A percentile compares a stretch with the other conserved stretches of the same genome.
These are phyloP conservation scores for Ogataea dorogensis DNA, from an alignment of 805 yeast genomes.

Conservation along the genomic window DNA sequence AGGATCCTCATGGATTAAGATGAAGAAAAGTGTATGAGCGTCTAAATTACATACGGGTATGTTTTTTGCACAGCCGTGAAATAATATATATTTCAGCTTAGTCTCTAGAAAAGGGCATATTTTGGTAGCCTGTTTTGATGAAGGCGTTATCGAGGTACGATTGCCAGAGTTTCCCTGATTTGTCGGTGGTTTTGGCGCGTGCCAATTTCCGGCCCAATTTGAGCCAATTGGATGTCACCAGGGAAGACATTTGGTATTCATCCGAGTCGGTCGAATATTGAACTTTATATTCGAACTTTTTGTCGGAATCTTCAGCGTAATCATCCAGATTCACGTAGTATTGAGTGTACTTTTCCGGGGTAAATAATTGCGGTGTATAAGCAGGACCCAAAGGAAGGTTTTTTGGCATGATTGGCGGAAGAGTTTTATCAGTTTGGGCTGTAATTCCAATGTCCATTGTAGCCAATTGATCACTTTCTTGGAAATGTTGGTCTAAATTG, in stretches of 20 bases:
- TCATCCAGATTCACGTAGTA: conserved; percentile 62
- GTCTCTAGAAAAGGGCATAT: conserved; percentile 34
- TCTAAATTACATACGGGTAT: conserved; percentile 2
- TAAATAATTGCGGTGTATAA: conserved; percentile 63
- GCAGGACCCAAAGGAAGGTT: conserved; percentile 69
- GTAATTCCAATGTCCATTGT: conserved; percentile 14
- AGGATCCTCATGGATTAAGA: conserved; percentile 4
- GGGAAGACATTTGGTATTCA: conserved; percentile 49
- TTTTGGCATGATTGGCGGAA: conserved; percentile 59
- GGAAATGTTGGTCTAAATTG: conserved; percentile 40
- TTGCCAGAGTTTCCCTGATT: conserved; percentile 51
- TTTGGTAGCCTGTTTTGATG: conserved; percentile 62
- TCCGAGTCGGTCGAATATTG: conserved; percentile 70
- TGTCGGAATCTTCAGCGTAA: conserved; percentile 37
- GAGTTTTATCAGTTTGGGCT: conserved; percentile 50
- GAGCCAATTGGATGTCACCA: conserved; percentile 64
- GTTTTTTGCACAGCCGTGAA: conserved; percentile 3
- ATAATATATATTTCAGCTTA: background rate
- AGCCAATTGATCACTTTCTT: conserved; percentile 32
- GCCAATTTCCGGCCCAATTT: conserved; percentile 54
- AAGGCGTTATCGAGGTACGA: conserved; percentile 58
- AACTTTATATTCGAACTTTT: conserved; percentile 54
- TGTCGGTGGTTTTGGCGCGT: conserved; percentile 22
- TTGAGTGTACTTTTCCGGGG: conserved; percentile 73
- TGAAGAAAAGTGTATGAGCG: conserved; percentile 5